Evolutionary conservation across 2,329 filamentous ascomycete genomes (phyloP).

Genomic region (Colletotrichum destructivum): DNA sequence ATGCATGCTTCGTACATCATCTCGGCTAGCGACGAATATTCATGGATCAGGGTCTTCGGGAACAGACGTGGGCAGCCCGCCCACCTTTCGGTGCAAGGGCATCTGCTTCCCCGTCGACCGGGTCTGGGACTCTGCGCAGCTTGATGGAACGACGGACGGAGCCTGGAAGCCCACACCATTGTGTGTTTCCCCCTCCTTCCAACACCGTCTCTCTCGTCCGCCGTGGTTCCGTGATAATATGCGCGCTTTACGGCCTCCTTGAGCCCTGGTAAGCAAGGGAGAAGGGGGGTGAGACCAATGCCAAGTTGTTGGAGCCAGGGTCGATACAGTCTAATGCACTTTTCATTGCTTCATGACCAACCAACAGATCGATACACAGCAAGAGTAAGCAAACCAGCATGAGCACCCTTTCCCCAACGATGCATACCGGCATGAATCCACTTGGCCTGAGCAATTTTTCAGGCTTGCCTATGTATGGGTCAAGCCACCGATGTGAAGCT

Average conservation of each 20-base stretch:
- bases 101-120: neutral
- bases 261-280: neutral
- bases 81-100: neutral
- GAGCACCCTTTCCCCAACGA: neutral
- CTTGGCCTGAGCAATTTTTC: neutral
- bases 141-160: constrained; percentile 1
- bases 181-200: neutral
- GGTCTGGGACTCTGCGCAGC: neutral
- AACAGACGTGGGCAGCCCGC: neutral
- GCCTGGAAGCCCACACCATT: neutral
- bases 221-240: too few relatives aligned
- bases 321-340: neutral
- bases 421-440: neutral
- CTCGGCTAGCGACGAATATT: too few relatives aligned
- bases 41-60: neutral
- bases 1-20: neutral
- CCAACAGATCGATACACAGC: neutral
- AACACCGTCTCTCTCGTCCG: neutral
- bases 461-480: neutral
- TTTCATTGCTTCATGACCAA: neutral
- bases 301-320: neutral
- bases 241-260: neutral
- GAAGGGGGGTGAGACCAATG: neutral
- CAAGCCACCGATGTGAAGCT: neutral
- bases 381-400: neutral